Conservation (phyloP, 148 eudicot genomes). For the Nepenthes mirabilis region DNA sequence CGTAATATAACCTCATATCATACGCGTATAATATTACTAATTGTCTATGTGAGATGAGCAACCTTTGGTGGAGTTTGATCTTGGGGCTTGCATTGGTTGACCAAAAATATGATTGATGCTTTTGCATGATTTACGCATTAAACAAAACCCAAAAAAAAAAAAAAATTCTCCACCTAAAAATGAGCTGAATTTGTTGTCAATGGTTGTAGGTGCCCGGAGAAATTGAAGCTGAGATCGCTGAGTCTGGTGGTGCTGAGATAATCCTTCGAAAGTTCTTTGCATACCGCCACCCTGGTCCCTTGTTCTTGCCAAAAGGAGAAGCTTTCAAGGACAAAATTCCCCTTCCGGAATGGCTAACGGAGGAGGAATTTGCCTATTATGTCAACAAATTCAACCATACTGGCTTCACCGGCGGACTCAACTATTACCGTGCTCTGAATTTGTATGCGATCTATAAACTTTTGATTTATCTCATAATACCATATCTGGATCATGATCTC, state of each 20-base stretch:
- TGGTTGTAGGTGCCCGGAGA: slow-evolving; percentile 34
- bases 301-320: slow-evolving; percentile 32
- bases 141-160: too few relatives aligned
- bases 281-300: slow-evolving; percentile 27
- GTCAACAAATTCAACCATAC: slow-evolving; percentile 25
- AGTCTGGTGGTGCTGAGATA: slow-evolving; percentile 23
- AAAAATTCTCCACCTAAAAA: too few relatives aligned
- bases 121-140: too few relatives aligned
- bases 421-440: slow-evolving; percentile 58
- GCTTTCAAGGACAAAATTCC: slow-evolving; percentile 25
- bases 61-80: too few relatives aligned
- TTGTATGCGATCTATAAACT: slow-evolving; percentile 22
- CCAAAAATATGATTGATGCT: too few relatives aligned
- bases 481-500: too few relatives aligned
- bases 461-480: too few relatives aligned
- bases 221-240: slow-evolving; percentile 23
- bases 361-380: slow-evolving; percentile 37
- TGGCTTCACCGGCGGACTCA: slow-evolving; percentile 62
- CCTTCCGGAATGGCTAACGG: slow-evolving; percentile 50
- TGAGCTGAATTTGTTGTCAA: background rate
- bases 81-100: too few relatives aligned
- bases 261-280: slow-evolving; percentile 29
- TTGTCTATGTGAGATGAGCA: too few relatives aligned
- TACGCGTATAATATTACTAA: too few relatives aligned
- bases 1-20: too few relatives aligned